Conservation (phyloP, 2,329 filamentous ascomycete species). For the Escovopsis weberi region DNA sequence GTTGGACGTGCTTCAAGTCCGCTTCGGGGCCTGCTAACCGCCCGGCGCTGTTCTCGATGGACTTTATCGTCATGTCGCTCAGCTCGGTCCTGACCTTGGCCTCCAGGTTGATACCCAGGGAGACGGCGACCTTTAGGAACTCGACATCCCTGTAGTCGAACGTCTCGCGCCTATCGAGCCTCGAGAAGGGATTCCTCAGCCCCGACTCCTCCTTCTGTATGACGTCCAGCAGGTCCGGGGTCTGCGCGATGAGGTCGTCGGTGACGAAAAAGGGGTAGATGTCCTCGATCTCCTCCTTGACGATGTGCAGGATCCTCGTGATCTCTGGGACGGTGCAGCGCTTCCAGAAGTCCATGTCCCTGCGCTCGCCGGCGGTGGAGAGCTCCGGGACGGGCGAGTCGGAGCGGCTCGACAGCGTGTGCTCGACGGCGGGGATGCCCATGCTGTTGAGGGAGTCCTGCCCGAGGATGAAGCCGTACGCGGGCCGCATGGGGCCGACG, state of each 20-base stretch:
- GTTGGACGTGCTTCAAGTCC: slow-evolving; percentile 20
- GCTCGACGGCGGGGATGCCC: slow-evolving; percentile 17
- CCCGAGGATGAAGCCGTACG: slow-evolving; percentile 20
- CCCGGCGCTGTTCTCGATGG: slow-evolving; percentile 16
- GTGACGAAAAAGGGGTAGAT: slow-evolving; percentile 22
- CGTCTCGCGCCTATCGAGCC: background rate
- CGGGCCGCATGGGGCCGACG: slow-evolving; percentile 21
- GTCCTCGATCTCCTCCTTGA: slow-evolving; percentile 25
- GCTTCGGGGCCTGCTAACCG: slow-evolving; percentile 16
- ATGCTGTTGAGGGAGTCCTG: slow-evolving; percentile 21
- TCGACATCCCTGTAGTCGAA: slow-evolving; percentile 15
- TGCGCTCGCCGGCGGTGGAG: background rate
- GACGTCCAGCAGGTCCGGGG: slow-evolving; percentile 13
- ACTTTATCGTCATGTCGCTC: slow-evolving; percentile 14
- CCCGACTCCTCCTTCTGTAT: slow-evolving; percentile 6
- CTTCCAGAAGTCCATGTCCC: slow-evolving; percentile 11
- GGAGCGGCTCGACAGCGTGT: slow-evolving; percentile 10
- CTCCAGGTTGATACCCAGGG: slow-evolving; percentile 19
- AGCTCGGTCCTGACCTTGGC: slow-evolving; percentile 16
- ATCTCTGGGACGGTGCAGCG: slow-evolving; percentile 14
- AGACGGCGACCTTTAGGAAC: slow-evolving; percentile 20
- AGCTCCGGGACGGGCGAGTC: background rate
- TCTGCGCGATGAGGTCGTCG: slow-evolving; percentile 11
- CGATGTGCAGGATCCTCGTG: slow-evolving; percentile 19
- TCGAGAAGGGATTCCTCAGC: background rate